Conservation (phyloP, 23 red algal genomes). For the Chondrus crispus region DNA sequence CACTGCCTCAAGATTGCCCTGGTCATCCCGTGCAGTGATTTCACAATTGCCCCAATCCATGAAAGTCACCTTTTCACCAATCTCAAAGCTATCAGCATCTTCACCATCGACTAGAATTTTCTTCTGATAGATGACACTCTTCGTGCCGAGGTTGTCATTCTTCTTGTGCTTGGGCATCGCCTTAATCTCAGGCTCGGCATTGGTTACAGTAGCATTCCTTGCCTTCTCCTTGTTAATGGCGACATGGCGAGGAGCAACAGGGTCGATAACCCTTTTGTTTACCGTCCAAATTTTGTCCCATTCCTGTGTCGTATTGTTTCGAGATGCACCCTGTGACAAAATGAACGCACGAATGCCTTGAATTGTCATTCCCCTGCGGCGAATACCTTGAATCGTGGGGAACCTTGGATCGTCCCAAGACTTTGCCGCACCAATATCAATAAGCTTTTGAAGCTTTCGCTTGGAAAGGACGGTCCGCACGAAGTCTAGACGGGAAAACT, state of each 20-base stretch:
- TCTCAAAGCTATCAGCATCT: conserved; percentile 66
- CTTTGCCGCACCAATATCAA: conserved; percentile 77
- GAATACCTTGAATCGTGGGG: conserved; percentile 91
- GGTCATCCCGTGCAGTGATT: conserved; percentile 44
- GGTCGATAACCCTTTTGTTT: conserved; percentile 96
- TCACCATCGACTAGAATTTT: conserved; percentile 78
- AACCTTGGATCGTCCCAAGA: conserved; percentile 99
- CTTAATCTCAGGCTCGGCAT: conserved; percentile 62
- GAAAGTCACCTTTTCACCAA: conserved; percentile 89
- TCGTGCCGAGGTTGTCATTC: conserved; percentile 76
- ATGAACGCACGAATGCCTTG: conserved; percentile 94
- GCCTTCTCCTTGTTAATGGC: conserved; percentile 49
- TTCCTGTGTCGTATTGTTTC: conserved; percentile 79
- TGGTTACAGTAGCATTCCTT: conserved; percentile 25
- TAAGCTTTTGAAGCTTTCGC: conserved; percentile 90
- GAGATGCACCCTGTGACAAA: conserved; percentile 83
- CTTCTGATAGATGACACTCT: conserved; percentile 65
- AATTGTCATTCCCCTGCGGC: conserved; percentile 90
- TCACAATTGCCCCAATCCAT: conserved; percentile 99
- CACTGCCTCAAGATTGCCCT: conserved; percentile 38
- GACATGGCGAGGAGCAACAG: conserved; percentile 84
- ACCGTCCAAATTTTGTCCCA: conserved; percentile 99
- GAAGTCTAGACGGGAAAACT: conserved; percentile 95
- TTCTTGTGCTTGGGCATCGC: conserved; percentile 88
- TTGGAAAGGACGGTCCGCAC: conserved; percentile 91